phyloP scores from a whole-genome alignment of 345 rosid species.

The Limnanthes douglasii region DNA sequence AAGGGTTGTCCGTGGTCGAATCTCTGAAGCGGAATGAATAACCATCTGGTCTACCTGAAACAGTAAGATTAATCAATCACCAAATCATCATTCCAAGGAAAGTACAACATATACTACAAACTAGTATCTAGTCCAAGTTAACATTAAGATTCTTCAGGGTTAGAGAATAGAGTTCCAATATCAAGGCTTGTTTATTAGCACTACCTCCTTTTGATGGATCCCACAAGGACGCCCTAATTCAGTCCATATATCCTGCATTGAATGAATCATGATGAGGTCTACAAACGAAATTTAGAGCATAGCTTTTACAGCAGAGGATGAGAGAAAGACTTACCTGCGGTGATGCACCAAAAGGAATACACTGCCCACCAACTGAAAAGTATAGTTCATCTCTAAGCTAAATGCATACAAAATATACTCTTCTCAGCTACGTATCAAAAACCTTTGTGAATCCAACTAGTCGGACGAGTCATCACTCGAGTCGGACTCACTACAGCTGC shows the following conservation, averaged over 20 bases:
- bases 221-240: slow-evolving; percentile 98
- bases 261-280: slow-evolving; percentile 7
- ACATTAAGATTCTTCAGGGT: slow-evolving; percentile 1
- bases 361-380: slow-evolving; percentile 83
- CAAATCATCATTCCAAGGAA: slow-evolving; percentile 1
- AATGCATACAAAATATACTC: no score
- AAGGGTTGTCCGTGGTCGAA: slow-evolving; percentile 64
- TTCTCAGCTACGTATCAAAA: no score
- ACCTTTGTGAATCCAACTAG: no score
- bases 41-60: slow-evolving; percentile 95
- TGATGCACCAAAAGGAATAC: slow-evolving; percentile 87
- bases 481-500: no score
- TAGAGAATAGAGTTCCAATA: slow-evolving; percentile 4
- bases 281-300: slow-evolving; percentile 1
- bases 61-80: slow-evolving; percentile 9
- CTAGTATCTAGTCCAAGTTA: slow-evolving; percentile 4
- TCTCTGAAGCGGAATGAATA: slow-evolving; percentile 85
- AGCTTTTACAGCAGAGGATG: slow-evolving; percentile 2
- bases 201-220: slow-evolving; percentile 92
- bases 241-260: slow-evolving; percentile 87
- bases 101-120: no score
- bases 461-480: no score
- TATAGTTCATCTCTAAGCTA: slow-evolving; percentile 81
- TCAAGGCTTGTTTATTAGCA: neutral
- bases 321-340: slow-evolving; percentile 65